phyloP scores from a whole-genome alignment of 768 basidiomycete genomes.

The Mycena olivaceomarginata region DNA sequence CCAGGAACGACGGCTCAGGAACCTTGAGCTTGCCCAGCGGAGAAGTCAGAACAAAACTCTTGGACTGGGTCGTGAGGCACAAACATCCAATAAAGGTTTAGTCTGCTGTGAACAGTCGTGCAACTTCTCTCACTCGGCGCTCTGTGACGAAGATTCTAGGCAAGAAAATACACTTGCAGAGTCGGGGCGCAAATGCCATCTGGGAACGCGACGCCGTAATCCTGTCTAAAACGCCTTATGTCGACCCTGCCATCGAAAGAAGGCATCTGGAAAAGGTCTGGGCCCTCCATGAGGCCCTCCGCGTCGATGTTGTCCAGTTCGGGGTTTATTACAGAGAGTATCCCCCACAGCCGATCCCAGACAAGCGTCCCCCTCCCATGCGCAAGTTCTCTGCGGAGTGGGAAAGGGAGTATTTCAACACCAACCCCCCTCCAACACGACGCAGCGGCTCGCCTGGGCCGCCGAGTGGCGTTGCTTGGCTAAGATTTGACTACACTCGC shows the following conservation, averaged over 20 bases:
- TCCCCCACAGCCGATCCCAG: conserved; percentile 50
- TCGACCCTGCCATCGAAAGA: conserved; percentile 73
- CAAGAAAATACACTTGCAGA: not conserved
- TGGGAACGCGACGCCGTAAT: conserved; percentile 49
- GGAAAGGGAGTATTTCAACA: conserved; percentile 68
- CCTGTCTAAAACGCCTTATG: conserved; percentile 73
- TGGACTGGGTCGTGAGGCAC: conserved; percentile 61
- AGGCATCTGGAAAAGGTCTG: conserved; percentile 65
- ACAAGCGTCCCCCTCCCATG: conserved; percentile 53
- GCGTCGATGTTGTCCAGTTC: conserved; percentile 80
- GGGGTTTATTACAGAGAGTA: conserved; percentile 72
- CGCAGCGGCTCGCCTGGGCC: conserved; percentile 39
- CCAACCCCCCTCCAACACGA: conserved; percentile 42
- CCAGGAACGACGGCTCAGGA: conserved; percentile 72
- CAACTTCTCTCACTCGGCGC: not conserved
- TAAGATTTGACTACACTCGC: conserved; percentile 81
- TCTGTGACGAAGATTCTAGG: not conserved
- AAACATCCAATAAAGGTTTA: conserved; percentile 66
- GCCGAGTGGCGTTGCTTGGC: conserved; percentile 64
- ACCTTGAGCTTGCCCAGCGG: conserved; percentile 58
- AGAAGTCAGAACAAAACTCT: conserved; percentile 66
- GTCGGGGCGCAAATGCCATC: not conserved
- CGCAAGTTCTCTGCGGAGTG: conserved; percentile 85
- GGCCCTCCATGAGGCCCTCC: conserved; percentile 68
- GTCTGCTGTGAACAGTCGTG: conserved; percentile 46